phyloP scores from a whole-genome alignment of 2,329 filamentous ascomycete species.

The Rhinocladiella mackenziei region DNA sequence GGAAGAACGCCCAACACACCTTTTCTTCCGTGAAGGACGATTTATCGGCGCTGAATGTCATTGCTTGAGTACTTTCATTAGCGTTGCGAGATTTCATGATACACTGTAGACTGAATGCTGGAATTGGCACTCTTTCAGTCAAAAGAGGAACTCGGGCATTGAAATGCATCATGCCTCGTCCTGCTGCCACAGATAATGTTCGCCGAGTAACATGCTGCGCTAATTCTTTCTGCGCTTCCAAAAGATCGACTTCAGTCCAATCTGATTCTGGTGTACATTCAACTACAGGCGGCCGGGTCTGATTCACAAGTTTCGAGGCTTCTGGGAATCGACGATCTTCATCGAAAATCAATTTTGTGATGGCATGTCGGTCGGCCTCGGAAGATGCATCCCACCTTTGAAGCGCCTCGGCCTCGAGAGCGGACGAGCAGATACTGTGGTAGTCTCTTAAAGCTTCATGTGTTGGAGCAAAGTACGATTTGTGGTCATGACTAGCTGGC shows the following conservation, averaged over 20 bases:
- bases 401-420: slow-evolving; percentile 46
- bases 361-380: slow-evolving; percentile 74
- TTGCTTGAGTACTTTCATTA: slow-evolving; percentile 44
- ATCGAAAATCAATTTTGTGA: slow-evolving; percentile 82
- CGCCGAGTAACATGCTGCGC: slow-evolving; percentile 81
- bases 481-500: slow-evolving; percentile 6
- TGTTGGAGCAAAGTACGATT: slow-evolving; percentile 5
- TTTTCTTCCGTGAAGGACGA: slow-evolving; percentile 87
- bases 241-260: slow-evolving; percentile 79
- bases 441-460: slow-evolving; percentile 70
- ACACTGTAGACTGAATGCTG: slow-evolving; percentile 87
- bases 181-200: slow-evolving; percentile 82
- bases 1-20: slow-evolving; percentile 97
- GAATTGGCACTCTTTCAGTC: slow-evolving; percentile 85
- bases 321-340: slow-evolving; percentile 88
- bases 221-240: slow-evolving; percentile 88
- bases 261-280: slow-evolving; percentile 69
- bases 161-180: slow-evolving; percentile 82
- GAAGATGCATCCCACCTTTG: slow-evolving; percentile 71
- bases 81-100: slow-evolving; percentile 88
- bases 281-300: slow-evolving; percentile 73
- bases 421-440: slow-evolving; percentile 63
- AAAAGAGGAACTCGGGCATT: slow-evolving; percentile 81
- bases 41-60: slow-evolving; percentile 78
- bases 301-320: slow-evolving; percentile 78